These are phyloP conservation scores for Cynanchum wilfordii DNA, from an alignment of 257 asterid genomes.

Conservation along the genomic window DNA sequence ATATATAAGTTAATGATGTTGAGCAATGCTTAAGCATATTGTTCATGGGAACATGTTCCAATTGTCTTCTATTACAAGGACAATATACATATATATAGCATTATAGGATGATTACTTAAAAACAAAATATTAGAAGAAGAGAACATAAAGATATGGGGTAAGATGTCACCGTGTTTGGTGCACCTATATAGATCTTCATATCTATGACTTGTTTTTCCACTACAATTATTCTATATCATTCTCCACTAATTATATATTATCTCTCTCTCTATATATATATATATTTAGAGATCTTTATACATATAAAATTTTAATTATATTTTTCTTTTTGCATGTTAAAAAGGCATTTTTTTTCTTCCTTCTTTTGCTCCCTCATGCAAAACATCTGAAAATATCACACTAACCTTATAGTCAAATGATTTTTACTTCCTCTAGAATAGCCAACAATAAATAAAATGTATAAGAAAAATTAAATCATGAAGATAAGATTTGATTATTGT, in stretches of 20 bases:
- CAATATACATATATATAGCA: neutral
- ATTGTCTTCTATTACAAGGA: slow-evolving; percentile 3
- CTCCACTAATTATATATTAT: neutral
- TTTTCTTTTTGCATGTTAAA: neutral
- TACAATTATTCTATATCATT: neutral
- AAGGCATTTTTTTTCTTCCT: neutral
- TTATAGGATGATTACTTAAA: slow-evolving; percentile 5
- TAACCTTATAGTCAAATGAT: too few species aligned
- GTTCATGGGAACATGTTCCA: neutral
- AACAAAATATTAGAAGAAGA: slow-evolving; percentile 10
- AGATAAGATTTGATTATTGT: too few species aligned
- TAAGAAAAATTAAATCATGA: too few species aligned
- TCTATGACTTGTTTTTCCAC: neutral
- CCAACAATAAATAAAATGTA: too few species aligned
- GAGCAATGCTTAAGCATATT: neutral
- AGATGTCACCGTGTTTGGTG: neutral
- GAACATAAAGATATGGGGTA: slow-evolving; percentile 7
- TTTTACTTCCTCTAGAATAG: too few species aligned
- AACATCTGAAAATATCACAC: too few species aligned
- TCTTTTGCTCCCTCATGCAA: neutral
- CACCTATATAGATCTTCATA: neutral
- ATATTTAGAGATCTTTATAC: neutral
- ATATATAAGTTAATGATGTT: neutral
- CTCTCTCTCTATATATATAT: neutral
- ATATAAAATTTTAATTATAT: too few species aligned